Conservation (phyloP, 768 basidiomycete genomes). For the Hygrocybe coccinea region DNA sequence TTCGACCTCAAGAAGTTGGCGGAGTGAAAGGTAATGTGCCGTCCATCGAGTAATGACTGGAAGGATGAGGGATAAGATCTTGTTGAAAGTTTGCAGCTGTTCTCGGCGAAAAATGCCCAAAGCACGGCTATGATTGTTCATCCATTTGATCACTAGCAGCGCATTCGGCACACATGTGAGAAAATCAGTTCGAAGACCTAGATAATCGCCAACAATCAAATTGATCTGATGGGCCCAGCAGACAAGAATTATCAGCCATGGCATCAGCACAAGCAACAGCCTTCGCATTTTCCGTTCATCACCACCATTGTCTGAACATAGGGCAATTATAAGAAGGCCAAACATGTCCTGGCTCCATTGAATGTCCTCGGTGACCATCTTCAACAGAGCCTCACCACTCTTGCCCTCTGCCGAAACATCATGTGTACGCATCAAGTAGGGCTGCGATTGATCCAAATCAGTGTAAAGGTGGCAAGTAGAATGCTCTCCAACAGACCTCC, state of each 20-base stretch:
- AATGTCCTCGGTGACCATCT: slow-evolving; percentile 21
- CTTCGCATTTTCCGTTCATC: slow-evolving; percentile 13
- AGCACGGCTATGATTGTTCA: slow-evolving; percentile 24
- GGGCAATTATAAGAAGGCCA: slow-evolving; percentile 15
- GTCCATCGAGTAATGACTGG: slow-evolving; percentile 20
- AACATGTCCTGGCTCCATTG: slow-evolving; percentile 16
- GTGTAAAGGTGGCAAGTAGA: not conserved
- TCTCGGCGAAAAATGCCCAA: slow-evolving; percentile 18
- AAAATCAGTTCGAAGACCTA: slow-evolving; percentile 12
- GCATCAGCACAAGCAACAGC: slow-evolving; percentile 10
- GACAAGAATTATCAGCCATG: slow-evolving; percentile 13
- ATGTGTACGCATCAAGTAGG: slow-evolving; percentile 16
- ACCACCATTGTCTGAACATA: slow-evolving; percentile 23
- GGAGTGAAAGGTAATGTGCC: slow-evolving; percentile 11
- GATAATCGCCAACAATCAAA: slow-evolving; percentile 22
- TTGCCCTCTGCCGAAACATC: slow-evolving; percentile 23
- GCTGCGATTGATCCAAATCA: not conserved
- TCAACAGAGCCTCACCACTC: slow-evolving; percentile 21
- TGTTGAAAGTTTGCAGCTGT: slow-evolving; percentile 7
- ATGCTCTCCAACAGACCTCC: slow-evolving; percentile 15
- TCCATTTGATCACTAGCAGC: slow-evolving; percentile 18
- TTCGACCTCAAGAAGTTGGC: slow-evolving; percentile 12
- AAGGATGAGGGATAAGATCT: slow-evolving; percentile 19
- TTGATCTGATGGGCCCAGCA: slow-evolving; percentile 28
- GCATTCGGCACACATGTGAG: slow-evolving; percentile 12